Evolutionary conservation across 306 rosid species (phyloP).

Genomic region (Cucurbita maxima): DNA sequence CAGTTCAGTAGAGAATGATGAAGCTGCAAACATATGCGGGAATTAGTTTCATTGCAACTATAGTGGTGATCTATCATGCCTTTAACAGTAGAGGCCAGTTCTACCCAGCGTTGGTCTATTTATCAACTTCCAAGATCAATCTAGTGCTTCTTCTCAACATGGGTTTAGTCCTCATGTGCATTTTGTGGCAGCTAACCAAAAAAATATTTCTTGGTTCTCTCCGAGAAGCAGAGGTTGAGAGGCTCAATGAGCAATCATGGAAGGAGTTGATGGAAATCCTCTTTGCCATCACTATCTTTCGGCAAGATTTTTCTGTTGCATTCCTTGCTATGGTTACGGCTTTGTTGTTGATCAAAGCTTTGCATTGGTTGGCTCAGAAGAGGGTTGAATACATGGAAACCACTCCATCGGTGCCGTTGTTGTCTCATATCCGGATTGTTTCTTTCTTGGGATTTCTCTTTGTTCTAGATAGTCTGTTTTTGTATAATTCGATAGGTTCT

Average conservation of each 20-base stretch:
- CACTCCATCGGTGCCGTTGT: constrained; percentile 63
- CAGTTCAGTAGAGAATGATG: constrained; percentile 40
- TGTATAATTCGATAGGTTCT: constrained; percentile 48
- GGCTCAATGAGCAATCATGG: constrained; percentile 98
- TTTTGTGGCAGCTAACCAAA: constrained; percentile 76
- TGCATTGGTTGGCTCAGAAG: constrained; percentile 98
- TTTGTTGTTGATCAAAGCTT: constrained; percentile 66
- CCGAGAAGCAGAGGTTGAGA: constrained; percentile 97
- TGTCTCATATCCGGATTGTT: constrained; percentile 82
- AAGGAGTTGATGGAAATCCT: constrained; percentile 97
- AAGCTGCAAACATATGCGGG: constrained; percentile 83
- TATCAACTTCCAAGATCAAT: constrained; percentile 93
- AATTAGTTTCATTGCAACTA: constrained; percentile 69
- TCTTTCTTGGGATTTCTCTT: constrained; percentile 89
- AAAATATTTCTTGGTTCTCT: constrained; percentile 74
- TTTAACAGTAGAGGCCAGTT: constrained; percentile 92
- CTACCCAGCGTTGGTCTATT: constrained; percentile 90
- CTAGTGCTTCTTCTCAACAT: constrained; percentile 89
- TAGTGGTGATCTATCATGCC: constrained; percentile 80
- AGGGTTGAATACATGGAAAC: constrained; percentile 97
- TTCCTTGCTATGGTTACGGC: constrained; percentile 90
- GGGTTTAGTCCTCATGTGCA: constrained; percentile 86
- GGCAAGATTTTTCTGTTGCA: constrained; percentile 91
- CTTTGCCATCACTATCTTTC: constrained; percentile 84
- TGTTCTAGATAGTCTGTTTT: constrained; percentile 55